Conservation (phyloP, 2,329 filamentous ascomycete species). For the Fusarium sp. region DNA sequence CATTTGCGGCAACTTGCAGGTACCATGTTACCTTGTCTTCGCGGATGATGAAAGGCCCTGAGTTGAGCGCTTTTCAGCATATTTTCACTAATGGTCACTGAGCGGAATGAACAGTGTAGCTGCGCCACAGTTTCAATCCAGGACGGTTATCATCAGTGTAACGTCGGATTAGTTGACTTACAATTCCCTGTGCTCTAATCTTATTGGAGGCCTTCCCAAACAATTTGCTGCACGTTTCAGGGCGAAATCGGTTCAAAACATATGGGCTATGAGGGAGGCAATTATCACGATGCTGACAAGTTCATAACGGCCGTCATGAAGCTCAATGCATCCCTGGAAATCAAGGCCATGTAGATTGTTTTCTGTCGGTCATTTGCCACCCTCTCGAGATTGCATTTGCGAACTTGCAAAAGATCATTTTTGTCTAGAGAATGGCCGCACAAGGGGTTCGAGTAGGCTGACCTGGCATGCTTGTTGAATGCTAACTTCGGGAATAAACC, state of each 20-base stretch:
- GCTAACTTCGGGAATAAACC: not conserved
- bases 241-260: not conserved
- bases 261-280: not conserved
- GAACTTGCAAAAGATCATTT: not conserved
- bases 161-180: not conserved
- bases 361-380: not conserved
- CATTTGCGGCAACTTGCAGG: not conserved
- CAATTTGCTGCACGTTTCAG: conserved; percentile 15
- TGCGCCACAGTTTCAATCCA: not conserved
- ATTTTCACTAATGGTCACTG: not conserved
- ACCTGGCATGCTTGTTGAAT: too few species aligned
- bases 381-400: not conserved
- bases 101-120: not conserved
- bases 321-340: not conserved
- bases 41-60: too few species aligned
- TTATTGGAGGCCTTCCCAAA: conserved; percentile 1
- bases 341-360: not conserved
- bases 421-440: not conserved
- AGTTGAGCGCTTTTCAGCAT: not conserved
- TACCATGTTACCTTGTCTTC: not conserved
- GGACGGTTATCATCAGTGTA: not conserved
- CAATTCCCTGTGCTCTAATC: not conserved
- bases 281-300: not conserved
- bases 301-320: conserved; percentile 23
- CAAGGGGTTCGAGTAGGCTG: not conserved